Evolutionary conservation across 1,284 basidiomycete genomes (phyloP).

Genomic region (Phylloporus gajari): DNA sequence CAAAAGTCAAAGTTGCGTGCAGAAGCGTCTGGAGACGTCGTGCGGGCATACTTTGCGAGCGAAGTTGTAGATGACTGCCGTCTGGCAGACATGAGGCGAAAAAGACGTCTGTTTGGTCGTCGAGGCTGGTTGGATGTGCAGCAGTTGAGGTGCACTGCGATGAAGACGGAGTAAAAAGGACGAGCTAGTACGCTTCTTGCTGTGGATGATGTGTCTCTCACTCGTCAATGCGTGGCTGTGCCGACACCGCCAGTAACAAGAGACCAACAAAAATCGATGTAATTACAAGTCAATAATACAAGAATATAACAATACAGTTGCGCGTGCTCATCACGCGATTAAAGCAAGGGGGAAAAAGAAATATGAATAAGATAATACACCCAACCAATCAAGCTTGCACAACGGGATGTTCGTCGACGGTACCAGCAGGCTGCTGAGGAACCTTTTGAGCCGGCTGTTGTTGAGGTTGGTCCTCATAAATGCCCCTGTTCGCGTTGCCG

Average conservation of each 20-base stretch:
- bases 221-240: conserved; percentile 1
- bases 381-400: background rate
- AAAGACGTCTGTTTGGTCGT: conserved; percentile 26
- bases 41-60: conserved; percentile 70
- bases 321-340: too few species aligned
- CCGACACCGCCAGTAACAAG: background rate
- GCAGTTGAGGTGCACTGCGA: conserved; percentile 32
- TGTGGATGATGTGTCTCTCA: conserved; percentile 4
- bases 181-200: background rate
- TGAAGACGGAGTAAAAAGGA: background rate
- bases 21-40: conserved; percentile 60
- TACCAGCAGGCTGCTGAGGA: background rate
- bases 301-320: background rate
- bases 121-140: conserved; percentile 20
- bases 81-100: conserved; percentile 63
- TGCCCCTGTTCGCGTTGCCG: conserved; percentile 20
- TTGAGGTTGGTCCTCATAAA: background rate
- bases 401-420: too few species aligned
- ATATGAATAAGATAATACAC: background rate
- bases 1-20: conserved; percentile 83
- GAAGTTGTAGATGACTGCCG: conserved; percentile 81
- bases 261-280: background rate
- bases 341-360: background rate
- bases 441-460: background rate
- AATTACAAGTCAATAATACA: background rate